These are phyloP conservation scores for Neurospora sp. DNA, from an alignment of 495 filamentous ascomycete genomes.

Conservation along the genomic window DNA sequence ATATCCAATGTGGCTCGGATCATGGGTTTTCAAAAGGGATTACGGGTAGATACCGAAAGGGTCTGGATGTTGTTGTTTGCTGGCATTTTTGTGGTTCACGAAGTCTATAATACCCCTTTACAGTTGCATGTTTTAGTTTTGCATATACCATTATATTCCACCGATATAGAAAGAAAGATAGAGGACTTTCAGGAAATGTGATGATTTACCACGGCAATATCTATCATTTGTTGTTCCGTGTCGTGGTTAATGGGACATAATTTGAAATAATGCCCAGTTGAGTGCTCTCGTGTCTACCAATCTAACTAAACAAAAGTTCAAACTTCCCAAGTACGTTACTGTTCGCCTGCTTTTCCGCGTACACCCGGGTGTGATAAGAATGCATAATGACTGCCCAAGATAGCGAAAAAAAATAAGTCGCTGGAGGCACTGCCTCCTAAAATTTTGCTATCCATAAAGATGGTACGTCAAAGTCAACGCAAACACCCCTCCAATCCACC, in stretches of 20 bases:
- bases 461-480: not conserved
- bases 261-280: not conserved
- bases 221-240: not conserved
- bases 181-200: not conserved
- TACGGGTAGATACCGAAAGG: not conserved
- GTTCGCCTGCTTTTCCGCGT: not conserved
- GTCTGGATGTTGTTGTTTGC: not conserved
- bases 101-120: not conserved
- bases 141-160: not conserved
- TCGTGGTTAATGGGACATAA: not conserved
- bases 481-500: not conserved
- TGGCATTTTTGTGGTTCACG: not conserved
- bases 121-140: not conserved
- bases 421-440: not conserved
- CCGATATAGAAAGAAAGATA: not conserved
- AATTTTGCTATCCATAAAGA: not conserved
- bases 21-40: not conserved
- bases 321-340: not conserved
- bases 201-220: not conserved
- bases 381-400: not conserved
- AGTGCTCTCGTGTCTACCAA: not conserved
- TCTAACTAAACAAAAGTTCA: not conserved
- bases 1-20: not conserved
- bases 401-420: not conserved
- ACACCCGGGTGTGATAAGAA: not conserved